Conservation (phyloP, 73 alveolate species). For the Stentor coeruleus region DNA sequence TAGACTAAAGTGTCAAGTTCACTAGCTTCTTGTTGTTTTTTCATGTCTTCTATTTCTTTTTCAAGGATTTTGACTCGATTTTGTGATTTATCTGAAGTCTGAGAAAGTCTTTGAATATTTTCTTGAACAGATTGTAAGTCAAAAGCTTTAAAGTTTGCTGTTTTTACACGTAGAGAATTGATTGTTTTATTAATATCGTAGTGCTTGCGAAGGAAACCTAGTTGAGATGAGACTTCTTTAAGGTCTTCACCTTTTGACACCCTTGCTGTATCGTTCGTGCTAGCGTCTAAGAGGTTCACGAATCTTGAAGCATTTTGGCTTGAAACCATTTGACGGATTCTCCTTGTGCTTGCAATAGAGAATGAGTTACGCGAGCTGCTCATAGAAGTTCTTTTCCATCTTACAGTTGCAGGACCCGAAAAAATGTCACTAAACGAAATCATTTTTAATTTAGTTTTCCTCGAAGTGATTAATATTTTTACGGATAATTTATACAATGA, state of each 20-base stretch:
- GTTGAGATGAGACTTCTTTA: constrained; percentile 20
- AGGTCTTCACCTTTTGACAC: constrained; percentile 15
- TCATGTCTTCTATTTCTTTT: constrained; percentile 33
- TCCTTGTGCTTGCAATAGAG: background rate
- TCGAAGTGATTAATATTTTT: too few species aligned
- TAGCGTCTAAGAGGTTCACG: background rate
- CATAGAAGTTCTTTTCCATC: constrained; percentile 7
- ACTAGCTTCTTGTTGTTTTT: constrained; percentile 43
- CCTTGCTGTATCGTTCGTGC: background rate
- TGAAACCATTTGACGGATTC: constrained; percentile 20
- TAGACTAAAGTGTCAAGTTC: constrained; percentile 30
- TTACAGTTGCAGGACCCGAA: constrained; percentile 25
- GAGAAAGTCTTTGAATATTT: background rate
- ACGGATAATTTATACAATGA: too few species aligned
- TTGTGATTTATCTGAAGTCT: background rate
- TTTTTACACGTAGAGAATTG: background rate
- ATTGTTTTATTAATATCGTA: background rate
- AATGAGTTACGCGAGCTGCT: background rate
- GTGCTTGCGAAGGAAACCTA: background rate
- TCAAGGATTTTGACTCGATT: background rate
- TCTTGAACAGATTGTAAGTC: too few species aligned
- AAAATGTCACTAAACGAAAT: background rate
- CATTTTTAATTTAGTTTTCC: background rate
- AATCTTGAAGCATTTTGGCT: constrained; percentile 16
- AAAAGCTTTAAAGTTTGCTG: too few species aligned